Evolutionary conservation across 1,139 yeast genomes (phyloP).

Genomic region (Suhomyces bolitotheri): DNA sequence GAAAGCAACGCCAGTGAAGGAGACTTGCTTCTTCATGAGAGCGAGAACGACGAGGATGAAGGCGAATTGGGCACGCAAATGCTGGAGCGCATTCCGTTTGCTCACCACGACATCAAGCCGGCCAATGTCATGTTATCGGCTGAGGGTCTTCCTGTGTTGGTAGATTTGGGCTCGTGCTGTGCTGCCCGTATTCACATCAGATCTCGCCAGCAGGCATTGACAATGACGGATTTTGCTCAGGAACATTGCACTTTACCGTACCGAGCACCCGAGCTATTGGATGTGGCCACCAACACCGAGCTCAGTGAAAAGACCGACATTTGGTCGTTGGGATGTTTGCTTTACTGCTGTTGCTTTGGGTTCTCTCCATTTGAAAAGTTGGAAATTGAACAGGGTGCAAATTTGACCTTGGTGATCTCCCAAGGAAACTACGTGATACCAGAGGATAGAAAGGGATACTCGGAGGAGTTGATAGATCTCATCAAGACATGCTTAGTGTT

Average conservation of each 20-base stretch:
- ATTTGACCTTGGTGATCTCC: conserved; percentile 71
- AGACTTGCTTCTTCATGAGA: conserved; percentile 32
- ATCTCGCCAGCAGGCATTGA: conserved; percentile 69
- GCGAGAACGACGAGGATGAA: conserved; percentile 26
- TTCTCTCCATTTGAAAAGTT: conserved; percentile 85
- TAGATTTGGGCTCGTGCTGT: conserved; percentile 81
- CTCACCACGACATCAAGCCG: conserved; percentile 87
- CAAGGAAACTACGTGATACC: conserved; percentile 75
- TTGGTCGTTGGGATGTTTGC: conserved; percentile 87
- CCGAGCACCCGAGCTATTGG: conserved; percentile 87
- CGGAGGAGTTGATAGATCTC: conserved; percentile 53
- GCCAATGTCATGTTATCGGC: conserved; percentile 81
- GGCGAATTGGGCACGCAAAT: conserved; percentile 43
- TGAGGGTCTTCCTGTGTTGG: conserved; percentile 73
- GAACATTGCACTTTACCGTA: conserved; percentile 87
- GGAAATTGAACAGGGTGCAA: conserved; percentile 81
- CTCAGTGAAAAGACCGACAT: conserved; percentile 78
- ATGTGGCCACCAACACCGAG: conserved; percentile 62
- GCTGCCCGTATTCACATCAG: conserved; percentile 57
- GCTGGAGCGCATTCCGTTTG: conserved; percentile 65
- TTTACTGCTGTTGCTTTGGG: conserved; percentile 76
- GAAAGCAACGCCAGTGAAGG: conserved; percentile 30
- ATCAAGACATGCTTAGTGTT: conserved; percentile 61
- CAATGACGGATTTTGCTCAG: conserved; percentile 77
- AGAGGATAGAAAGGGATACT: conserved; percentile 45